Evolutionary conservation across 1,139 yeast species (phyloP), one percentile per base, ranked within the genome.

Genomic region (Pichia sp.): DNA sequence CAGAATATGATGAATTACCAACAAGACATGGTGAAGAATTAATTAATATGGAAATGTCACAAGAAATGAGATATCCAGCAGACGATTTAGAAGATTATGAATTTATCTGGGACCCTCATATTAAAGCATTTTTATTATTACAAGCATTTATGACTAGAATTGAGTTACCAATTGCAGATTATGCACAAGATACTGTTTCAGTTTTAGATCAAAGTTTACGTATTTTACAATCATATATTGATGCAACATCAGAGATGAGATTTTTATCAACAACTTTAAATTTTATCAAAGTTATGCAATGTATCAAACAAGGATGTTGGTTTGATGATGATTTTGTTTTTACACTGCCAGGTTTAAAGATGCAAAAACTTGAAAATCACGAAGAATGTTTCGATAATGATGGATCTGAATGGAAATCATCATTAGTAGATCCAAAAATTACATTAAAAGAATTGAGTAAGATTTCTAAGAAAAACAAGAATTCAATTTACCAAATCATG

Each of bases 11-110:
- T 63, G 97, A 89, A 58, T 69, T 90, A 39, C 95, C 97, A 3
- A 90, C 95, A 1, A 78, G 97, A 57, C 97, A 92, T 61, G 96
- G 96, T 39, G 97, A 92, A 69, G 97, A 90, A 61, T 72, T 90
- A 53, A 84, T 90, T 69, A 92, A 92, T 66, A 80, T 82, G 72
- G 97, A 90, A 61, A 75, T 94, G 78, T 88, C 96, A 1, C 82
- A 81, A 54, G 81, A 81, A 44, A 76, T 89, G 73, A 74, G 94
- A 52, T 92, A 79, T 59, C 83, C 87, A 3, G 94, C 85, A 0
- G 82, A 78, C 48, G 82, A 82, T 57, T 69, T 83, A 56, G 73
- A 74, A 33, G 77, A 76, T 51, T 62, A 63, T 45, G 81, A 81
- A 55, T 84, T 83, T 54, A 83, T 89, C 65, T 89, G 96, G 85